phyloP scores from a whole-genome alignment of 257 asterid species.

The Ilex asprella region DNA sequence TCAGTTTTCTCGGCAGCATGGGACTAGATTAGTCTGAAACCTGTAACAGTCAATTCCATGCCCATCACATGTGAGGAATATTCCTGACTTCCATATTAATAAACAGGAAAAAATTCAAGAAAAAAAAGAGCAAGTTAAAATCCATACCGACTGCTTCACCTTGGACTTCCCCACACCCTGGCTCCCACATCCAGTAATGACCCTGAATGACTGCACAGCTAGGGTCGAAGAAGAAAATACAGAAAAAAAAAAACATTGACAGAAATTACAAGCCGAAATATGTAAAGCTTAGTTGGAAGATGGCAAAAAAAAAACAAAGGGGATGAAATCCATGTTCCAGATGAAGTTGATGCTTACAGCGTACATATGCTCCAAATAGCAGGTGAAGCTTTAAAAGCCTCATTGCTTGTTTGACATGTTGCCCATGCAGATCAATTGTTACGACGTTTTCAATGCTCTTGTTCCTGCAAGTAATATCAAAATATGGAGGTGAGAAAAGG shows the following conservation, averaged over 20 bases:
- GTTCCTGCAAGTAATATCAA: slow-evolving; percentile 48
- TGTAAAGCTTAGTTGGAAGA: slow-evolving; percentile 1
- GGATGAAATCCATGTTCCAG: neutral
- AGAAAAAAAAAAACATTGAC: slow-evolving; percentile 8
- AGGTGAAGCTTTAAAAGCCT: slow-evolving; percentile 91
- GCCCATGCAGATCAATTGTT: slow-evolving; percentile 96
- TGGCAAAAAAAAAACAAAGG: neutral
- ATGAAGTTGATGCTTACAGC: slow-evolving; percentile 50
- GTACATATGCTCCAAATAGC: slow-evolving; percentile 84
- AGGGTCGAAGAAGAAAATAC: neutral
- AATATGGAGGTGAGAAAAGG: neutral
- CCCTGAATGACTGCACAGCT: slow-evolving; percentile 86
- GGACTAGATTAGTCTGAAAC: too few species aligned
- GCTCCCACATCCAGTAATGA: slow-evolving; percentile 90
- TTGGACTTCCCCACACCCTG: slow-evolving; percentile 89
- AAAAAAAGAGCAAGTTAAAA: neutral
- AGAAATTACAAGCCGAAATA: slow-evolving; percentile 1
- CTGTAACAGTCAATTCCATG: too few species aligned
- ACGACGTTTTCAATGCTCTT: slow-evolving; percentile 57
- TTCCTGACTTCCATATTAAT: too few species aligned
- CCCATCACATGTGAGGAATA: too few species aligned
- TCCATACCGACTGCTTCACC: slow-evolving; percentile 70
- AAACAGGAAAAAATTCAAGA: too few species aligned
- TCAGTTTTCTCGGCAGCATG: too few species aligned
- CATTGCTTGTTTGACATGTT: slow-evolving; percentile 86